Conservation (phyloP, 306 rosid species). For the Cicer bijugum region DNA sequence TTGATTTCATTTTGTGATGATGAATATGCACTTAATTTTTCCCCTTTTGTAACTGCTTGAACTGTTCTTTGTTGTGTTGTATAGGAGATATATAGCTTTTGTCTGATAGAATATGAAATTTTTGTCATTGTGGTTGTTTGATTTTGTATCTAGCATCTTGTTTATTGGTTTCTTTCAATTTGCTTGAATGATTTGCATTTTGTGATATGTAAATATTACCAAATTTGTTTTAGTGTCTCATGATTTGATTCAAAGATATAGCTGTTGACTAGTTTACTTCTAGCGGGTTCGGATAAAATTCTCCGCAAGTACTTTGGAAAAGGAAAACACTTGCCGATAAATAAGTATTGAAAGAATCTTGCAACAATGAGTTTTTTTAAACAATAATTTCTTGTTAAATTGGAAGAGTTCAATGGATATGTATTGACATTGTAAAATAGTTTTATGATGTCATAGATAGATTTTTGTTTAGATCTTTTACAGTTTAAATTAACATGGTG, state of each 20-base stretch:
- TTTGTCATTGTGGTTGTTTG: slow-evolving; percentile 30
- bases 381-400: neutral
- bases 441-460: neutral
- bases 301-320: neutral
- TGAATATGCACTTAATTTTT: slow-evolving; percentile 13
- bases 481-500: neutral
- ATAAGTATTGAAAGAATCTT: neutral
- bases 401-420: neutral
- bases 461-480: neutral
- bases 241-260: slow-evolving; percentile 17
- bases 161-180: slow-evolving; percentile 25
- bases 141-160: slow-evolving; percentile 20
- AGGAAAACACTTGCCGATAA: neutral
- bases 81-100: neutral
- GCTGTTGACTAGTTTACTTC: neutral
- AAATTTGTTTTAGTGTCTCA: slow-evolving; percentile 9
- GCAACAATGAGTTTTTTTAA: neutral
- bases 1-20: slow-evolving; percentile 28
- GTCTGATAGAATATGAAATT: slow-evolving; percentile 1
- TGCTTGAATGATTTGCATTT: slow-evolving; percentile 36
- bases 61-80: slow-evolving; percentile 40
- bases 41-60: slow-evolving; percentile 14
- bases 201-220: slow-evolving; percentile 9
- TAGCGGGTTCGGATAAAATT: neutral
- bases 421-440: neutral